Evolutionary conservation across 129 eudicot genomes (phyloP).

Genomic region (Oenanthe sinensis): DNA sequence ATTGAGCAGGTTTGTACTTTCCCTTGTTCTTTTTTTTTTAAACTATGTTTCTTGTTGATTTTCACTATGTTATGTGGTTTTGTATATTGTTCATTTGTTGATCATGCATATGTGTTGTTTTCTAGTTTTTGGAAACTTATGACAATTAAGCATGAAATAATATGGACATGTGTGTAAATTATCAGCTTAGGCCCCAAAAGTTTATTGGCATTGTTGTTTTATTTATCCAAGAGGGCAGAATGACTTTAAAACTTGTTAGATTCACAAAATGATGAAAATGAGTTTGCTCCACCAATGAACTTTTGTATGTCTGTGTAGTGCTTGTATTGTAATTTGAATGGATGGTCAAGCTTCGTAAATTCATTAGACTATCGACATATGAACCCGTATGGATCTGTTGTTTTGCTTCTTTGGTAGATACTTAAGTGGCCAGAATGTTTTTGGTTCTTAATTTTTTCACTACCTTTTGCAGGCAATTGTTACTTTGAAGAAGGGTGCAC

Average conservation of each 20-base stretch:
- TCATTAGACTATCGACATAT: neutral
- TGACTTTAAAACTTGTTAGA: neutral
- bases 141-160: neutral
- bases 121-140: neutral
- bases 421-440: conserved; percentile 8
- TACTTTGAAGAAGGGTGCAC: conserved; percentile 60
- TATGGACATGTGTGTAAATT: neutral
- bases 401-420: neutral
- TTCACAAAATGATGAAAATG: neutral
- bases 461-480: conserved; percentile 49
- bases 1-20: conserved; percentile 42
- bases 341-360: neutral
- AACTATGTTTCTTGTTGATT: neutral
- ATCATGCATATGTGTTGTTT: neutral
- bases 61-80: neutral
- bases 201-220: neutral
- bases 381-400: neutral
- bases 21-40: neutral
- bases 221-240: neutral
- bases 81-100: neutral
- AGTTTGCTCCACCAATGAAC: neutral
- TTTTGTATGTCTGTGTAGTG: neutral
- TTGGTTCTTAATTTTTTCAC: neutral
- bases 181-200: neutral
- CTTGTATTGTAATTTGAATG: neutral